Evolutionary conservation across 1,284 basidiomycete species (phyloP).

Genomic region (Sporisorium exsertum): DNA sequence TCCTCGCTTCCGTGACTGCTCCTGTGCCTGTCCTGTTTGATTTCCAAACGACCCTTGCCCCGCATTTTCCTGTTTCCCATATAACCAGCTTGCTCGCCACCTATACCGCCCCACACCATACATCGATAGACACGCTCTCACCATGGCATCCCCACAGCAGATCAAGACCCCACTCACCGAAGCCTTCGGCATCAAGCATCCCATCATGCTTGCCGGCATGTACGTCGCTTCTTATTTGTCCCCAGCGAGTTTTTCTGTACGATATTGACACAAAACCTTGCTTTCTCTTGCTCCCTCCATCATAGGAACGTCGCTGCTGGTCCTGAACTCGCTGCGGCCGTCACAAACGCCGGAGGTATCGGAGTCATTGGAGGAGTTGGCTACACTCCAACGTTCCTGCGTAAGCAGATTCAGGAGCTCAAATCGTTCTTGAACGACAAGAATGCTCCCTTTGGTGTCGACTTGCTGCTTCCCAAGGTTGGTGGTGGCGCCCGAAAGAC

Average conservation of each 20-base stretch:
- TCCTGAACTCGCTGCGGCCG: conserved; percentile 61
- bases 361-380: conserved; percentile 66
- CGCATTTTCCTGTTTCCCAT: neutral
- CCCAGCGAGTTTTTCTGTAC: neutral
- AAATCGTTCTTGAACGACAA: conserved; percentile 59
- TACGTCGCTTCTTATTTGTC: conserved; percentile 6
- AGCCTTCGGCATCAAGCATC: conserved; percentile 81
- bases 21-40: neutral
- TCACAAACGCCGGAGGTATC: conserved; percentile 62
- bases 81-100: neutral
- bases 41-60: neutral
- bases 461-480: conserved; percentile 64
- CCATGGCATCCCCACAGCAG: conserved; percentile 53
- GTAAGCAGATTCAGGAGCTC: conserved; percentile 45
- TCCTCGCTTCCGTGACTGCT: neutral
- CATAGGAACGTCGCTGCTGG: conserved; percentile 62
- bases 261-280: neutral
- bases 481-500: conserved; percentile 63
- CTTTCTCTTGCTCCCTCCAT: neutral
- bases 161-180: conserved; percentile 59
- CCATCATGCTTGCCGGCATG: conserved; percentile 82
- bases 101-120: neutral
- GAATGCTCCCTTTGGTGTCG: conserved; percentile 64
- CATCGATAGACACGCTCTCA: neutral
- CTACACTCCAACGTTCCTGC: conserved; percentile 51